Percentiles rank a stretch among this genome's conserved stretches.
phyloP scores from a whole-genome alignment of 164 flowering plant species.

The Liriodendron chinense region DNA sequence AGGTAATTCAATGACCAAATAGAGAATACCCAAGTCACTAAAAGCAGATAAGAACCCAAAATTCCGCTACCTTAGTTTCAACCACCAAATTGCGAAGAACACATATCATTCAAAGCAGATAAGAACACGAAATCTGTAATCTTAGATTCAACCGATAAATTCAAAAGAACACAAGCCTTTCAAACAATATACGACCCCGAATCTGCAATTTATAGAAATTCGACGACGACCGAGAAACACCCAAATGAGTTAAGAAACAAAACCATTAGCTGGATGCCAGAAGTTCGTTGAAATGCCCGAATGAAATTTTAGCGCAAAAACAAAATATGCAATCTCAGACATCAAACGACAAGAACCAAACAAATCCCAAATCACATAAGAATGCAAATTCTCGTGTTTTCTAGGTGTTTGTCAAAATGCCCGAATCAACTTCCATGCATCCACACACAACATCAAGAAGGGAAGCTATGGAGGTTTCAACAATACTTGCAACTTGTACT shows the following conservation, averaged over 20 bases:
- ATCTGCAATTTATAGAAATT: neutral
- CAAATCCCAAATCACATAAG: neutral
- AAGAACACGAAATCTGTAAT: neutral
- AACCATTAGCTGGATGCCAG: too few relatives aligned
- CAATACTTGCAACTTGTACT: too few relatives aligned
- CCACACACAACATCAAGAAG: too few relatives aligned
- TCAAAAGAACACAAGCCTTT: neutral
- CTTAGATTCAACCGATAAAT: neutral
- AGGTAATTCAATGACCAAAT: neutral
- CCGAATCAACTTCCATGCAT: neutral
- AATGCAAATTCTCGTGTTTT: neutral
- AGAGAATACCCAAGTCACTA: neutral
- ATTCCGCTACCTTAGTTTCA: neutral
- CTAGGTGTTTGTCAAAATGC: neutral
- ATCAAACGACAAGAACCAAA: neutral
- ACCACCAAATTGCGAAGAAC: constrained; percentile 1
- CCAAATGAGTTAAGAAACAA: neutral
- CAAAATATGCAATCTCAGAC: neutral
- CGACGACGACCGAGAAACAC: neutral
- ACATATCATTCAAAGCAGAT: neutral
- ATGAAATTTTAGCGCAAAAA: neutral
- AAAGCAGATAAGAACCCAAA: neutral
- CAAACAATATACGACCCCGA: neutral
- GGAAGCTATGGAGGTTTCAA: too few relatives aligned
- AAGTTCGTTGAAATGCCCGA: too few relatives aligned